phyloP scores from a whole-genome alignment of 768 basidiomycete species.

The Lactarius evosmus region DNA sequence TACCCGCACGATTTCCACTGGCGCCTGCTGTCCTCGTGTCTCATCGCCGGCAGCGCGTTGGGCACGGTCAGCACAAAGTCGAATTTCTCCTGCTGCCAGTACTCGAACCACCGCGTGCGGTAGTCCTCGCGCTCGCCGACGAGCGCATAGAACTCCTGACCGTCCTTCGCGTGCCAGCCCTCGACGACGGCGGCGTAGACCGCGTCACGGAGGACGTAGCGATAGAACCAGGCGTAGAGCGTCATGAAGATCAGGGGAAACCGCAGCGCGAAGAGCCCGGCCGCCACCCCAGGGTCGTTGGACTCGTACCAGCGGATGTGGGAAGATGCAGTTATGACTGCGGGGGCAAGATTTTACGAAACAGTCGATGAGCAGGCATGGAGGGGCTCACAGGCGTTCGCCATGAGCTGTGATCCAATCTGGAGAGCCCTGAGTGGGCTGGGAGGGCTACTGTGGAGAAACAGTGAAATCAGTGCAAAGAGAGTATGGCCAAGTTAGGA shows the following conservation, averaged over 20 bases:
- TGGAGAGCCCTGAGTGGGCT: constrained; percentile 51
- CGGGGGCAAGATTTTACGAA: not conserved
- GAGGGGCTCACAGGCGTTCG: constrained; percentile 44
- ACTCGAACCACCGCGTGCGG: constrained; percentile 40
- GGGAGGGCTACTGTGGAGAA: constrained; percentile 38
- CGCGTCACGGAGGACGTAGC: constrained; percentile 50
- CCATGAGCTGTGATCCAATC: constrained; percentile 51
- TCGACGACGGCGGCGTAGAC: constrained; percentile 54
- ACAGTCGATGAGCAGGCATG: constrained; percentile 19
- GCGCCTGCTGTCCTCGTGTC: constrained; percentile 53
- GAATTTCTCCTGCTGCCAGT: constrained; percentile 45
- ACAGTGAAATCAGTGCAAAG: not conserved
- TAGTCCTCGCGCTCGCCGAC: constrained; percentile 46
- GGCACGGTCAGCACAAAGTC: constrained; percentile 65
- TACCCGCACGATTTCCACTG: constrained; percentile 52
- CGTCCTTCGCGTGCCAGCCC: constrained; percentile 46
- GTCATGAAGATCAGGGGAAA: constrained; percentile 47
- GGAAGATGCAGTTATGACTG: constrained; percentile 33
- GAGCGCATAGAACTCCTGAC: constrained; percentile 49
- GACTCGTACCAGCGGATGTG: constrained; percentile 37
- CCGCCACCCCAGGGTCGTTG: constrained; percentile 48
- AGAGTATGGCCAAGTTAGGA: not conserved
- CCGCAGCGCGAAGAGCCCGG: constrained; percentile 39
- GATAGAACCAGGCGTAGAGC: constrained; percentile 50
- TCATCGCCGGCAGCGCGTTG: constrained; percentile 58